Percentiles rank a stretch among this genome's conserved stretches.
Evolutionary conservation across 768 basidiomycete genomes (phyloP).

Genomic region (Rhodotorula graminis): DNA sequence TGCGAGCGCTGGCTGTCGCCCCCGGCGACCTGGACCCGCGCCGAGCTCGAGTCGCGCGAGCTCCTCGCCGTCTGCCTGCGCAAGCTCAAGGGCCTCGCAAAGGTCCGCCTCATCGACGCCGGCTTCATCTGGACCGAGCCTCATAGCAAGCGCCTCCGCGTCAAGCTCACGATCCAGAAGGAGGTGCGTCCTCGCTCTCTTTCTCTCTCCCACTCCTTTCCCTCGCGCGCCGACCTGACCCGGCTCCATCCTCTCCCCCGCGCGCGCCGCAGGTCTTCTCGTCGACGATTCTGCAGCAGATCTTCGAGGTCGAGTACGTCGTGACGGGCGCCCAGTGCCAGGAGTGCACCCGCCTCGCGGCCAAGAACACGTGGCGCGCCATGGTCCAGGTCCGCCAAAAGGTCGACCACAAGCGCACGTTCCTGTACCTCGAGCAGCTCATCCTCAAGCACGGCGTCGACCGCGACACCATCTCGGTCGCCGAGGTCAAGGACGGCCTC

Average conservation of each 20-base stretch:
- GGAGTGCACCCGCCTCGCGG: slow-evolving; percentile 85
- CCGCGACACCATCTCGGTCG: slow-evolving; percentile 88
- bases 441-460: slow-evolving; percentile 95
- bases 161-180: slow-evolving; percentile 96
- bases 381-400: slow-evolving; percentile 98
- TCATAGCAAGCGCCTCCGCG: slow-evolving; percentile 83
- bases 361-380: slow-evolving; percentile 98
- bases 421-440: slow-evolving; percentile 92
- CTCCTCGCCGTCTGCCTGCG: slow-evolving; percentile 89
- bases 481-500: slow-evolving; percentile 87
- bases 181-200: slow-evolving; percentile 58
- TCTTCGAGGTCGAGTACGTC: slow-evolving; percentile 92
- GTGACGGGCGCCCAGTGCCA: slow-evolving; percentile 93
- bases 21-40: slow-evolving; percentile 76
- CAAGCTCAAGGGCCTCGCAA: slow-evolving; percentile 87
- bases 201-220: background rate
- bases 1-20: slow-evolving; percentile 94
- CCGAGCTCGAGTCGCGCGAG: slow-evolving; percentile 84
- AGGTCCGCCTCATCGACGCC: slow-evolving; percentile 94
- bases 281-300: slow-evolving; percentile 91
- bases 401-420: slow-evolving; percentile 95
- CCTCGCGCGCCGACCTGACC: background rate
- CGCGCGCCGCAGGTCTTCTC: slow-evolving; percentile 72
- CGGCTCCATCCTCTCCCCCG: background rate
- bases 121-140: slow-evolving; percentile 99